phyloP scores from a whole-genome alignment of 495 filamentous ascomycete species.

The Penicillium steckii region DNA sequence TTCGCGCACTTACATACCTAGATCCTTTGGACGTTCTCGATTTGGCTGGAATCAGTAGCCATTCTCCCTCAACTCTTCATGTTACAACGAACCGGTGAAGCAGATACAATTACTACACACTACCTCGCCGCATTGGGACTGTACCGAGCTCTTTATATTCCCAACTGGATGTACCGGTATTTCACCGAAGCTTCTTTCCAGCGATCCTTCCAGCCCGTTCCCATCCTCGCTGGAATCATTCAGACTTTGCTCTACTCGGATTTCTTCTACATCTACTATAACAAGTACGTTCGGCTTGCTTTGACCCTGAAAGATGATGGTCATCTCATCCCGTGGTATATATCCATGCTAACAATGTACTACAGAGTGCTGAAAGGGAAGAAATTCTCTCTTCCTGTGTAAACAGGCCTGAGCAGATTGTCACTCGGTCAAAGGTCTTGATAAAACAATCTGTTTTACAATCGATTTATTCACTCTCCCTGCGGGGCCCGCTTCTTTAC shows the following conservation, averaged over 20 bases:
- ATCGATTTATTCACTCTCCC: neutral
- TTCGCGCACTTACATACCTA: slow-evolving; percentile 32
- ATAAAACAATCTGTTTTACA: neutral
- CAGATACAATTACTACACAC: slow-evolving; percentile 96
- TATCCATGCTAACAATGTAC: neutral
- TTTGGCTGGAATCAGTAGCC: slow-evolving; percentile 95
- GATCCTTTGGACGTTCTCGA: slow-evolving; percentile 95
- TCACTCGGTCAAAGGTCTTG: neutral
- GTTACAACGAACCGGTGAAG: slow-evolving; percentile 95
- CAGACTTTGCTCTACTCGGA: slow-evolving; percentile 96
- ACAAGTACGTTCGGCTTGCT: slow-evolving; percentile 58
- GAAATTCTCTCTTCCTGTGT: slow-evolving; percentile 85
- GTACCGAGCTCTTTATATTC: slow-evolving; percentile 94
- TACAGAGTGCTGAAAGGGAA: slow-evolving; percentile 75
- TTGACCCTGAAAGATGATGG: neutral
- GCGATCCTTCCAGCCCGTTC: slow-evolving; percentile 72
- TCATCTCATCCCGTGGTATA: neutral
- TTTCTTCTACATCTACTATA: slow-evolving; percentile 99
- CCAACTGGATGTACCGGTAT: slow-evolving; percentile 96
- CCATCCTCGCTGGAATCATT: slow-evolving; percentile 80
- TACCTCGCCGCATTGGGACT: slow-evolving; percentile 94
- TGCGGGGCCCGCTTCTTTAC: neutral
- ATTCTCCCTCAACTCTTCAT: slow-evolving; percentile 98
- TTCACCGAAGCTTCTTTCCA: slow-evolving; percentile 54
- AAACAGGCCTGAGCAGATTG: slow-evolving; percentile 18